These are phyloP conservation scores for Termitomyces sp. DNA, from an alignment of 768 basidiomycete genomes.

Conservation along the genomic window DNA sequence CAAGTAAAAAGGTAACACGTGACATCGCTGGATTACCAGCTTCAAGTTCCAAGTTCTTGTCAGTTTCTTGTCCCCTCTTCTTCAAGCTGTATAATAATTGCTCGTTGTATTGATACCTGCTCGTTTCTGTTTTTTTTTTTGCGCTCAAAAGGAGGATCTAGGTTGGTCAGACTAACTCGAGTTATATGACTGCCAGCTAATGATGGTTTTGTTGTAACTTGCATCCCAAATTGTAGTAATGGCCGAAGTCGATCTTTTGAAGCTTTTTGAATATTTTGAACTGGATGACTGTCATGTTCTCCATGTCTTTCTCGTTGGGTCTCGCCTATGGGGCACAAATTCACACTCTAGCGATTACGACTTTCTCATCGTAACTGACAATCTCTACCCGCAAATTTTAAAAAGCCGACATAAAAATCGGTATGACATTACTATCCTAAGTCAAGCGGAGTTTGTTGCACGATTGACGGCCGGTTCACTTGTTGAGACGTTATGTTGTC, in stretches of 20 bases:
- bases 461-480: conserved; percentile 16
- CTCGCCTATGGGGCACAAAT: conserved; percentile 20
- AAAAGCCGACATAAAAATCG: conserved; percentile 21
- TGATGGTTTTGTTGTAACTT: background rate
- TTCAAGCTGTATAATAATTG: too few relatives aligned
- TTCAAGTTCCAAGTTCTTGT: too few relatives aligned
- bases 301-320: conserved; percentile 17
- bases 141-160: background rate
- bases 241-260: background rate
- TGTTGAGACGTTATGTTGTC: conserved; percentile 21
- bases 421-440: conserved; percentile 20
- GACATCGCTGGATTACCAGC: too few relatives aligned
- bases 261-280: background rate
- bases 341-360: conserved; percentile 18
- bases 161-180: too few relatives aligned
- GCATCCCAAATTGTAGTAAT: background rate
- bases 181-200: background rate
- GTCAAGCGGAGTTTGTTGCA: conserved; percentile 13
- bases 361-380: conserved; percentile 15
- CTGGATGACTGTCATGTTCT: conserved; percentile 1
- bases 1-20: conserved; percentile 13
- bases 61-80: background rate
- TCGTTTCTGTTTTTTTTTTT: background rate
- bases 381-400: background rate
- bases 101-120: too few relatives aligned